phyloP scores from a whole-genome alignment of 2,329 filamentous ascomycete genomes.

The Fusarium decemcellulare region DNA sequence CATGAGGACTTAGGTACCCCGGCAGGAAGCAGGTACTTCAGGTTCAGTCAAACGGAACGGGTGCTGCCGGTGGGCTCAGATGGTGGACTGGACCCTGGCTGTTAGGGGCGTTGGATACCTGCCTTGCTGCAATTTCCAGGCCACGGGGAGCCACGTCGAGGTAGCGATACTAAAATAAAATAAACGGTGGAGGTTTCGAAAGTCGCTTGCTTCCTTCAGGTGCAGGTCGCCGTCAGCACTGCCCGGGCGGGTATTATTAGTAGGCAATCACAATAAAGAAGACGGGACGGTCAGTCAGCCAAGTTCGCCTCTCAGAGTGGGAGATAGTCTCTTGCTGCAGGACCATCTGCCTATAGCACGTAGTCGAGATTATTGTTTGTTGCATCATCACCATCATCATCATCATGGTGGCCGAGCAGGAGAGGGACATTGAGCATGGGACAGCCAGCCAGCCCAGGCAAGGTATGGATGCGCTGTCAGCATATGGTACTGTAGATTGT shows the following conservation, averaged over 20 bases:
- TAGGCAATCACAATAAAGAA: slow-evolving; percentile 14
- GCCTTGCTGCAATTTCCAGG: slow-evolving; percentile 41
- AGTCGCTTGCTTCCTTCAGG: slow-evolving; percentile 29
- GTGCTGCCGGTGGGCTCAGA: slow-evolving; percentile 30
- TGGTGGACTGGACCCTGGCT: slow-evolving; percentile 36
- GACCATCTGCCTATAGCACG: neutral
- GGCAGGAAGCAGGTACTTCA: too few species aligned
- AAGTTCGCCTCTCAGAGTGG: slow-evolving; percentile 10
- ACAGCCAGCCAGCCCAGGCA: too few species aligned
- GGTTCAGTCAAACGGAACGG: slow-evolving; percentile 29
- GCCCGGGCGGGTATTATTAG: slow-evolving; percentile 30
- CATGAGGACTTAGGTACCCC: neutral
- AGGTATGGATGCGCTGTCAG: slow-evolving; percentile 7
- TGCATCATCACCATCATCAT: too few species aligned
- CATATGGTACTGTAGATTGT: slow-evolving; percentile 1
- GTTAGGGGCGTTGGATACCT: slow-evolving; percentile 39
- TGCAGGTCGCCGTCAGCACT: slow-evolving; percentile 39
- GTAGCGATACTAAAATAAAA: slow-evolving; percentile 37
- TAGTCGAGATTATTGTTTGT: neutral
- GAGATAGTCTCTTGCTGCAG: neutral
- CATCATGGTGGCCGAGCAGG: too few species aligned
- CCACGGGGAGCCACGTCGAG: slow-evolving; percentile 34
- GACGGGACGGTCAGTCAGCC: neutral
- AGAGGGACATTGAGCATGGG: too few species aligned
- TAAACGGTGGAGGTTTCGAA: slow-evolving; percentile 41